Conservation (phyloP, 2,329 filamentous ascomycete genomes). For the Aspergillus sojae region DNA sequence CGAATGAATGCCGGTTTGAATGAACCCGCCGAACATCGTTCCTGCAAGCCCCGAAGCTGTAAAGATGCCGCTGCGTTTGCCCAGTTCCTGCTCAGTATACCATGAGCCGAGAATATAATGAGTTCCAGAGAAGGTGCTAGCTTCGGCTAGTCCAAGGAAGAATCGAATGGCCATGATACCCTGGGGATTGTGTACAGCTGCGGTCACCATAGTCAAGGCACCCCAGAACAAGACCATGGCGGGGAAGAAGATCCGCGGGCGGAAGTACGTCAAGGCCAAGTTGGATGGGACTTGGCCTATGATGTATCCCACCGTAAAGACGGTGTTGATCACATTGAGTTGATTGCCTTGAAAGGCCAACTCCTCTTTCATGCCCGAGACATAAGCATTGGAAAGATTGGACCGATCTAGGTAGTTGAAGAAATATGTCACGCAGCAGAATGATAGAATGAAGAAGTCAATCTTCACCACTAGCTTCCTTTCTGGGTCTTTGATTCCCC, state of each 20-base stretch:
- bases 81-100: slow-evolving; percentile 47
- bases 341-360: slow-evolving; percentile 35
- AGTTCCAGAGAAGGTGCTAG: slow-evolving; percentile 37
- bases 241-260: slow-evolving; percentile 31
- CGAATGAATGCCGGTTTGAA: slow-evolving; percentile 38
- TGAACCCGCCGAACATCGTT: slow-evolving; percentile 41
- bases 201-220: slow-evolving; percentile 35
- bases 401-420: slow-evolving; percentile 52
- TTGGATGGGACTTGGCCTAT: slow-evolving; percentile 29
- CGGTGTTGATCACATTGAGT: slow-evolving; percentile 28
- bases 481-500: slow-evolving; percentile 26
- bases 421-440: slow-evolving; percentile 52
- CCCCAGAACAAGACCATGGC: slow-evolving; percentile 36
- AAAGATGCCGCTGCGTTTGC: slow-evolving; percentile 41
- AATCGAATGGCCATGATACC: slow-evolving; percentile 42
- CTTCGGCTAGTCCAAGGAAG: slow-evolving; percentile 38
- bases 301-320: slow-evolving; percentile 30
- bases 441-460: slow-evolving; percentile 52
- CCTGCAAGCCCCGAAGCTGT: slow-evolving; percentile 37
- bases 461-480: slow-evolving; percentile 53
- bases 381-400: slow-evolving; percentile 53
- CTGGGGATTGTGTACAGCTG: slow-evolving; percentile 31
- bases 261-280: slow-evolving; percentile 30
- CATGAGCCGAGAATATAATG: slow-evolving; percentile 46
- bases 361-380: slow-evolving; percentile 41